A percentile compares a stretch with the other conserved stretches of the same genome.
Evolutionary conservation across 2,329 filamentous ascomycete genomes (phyloP).

Genomic region (Capronia coronata): DNA sequence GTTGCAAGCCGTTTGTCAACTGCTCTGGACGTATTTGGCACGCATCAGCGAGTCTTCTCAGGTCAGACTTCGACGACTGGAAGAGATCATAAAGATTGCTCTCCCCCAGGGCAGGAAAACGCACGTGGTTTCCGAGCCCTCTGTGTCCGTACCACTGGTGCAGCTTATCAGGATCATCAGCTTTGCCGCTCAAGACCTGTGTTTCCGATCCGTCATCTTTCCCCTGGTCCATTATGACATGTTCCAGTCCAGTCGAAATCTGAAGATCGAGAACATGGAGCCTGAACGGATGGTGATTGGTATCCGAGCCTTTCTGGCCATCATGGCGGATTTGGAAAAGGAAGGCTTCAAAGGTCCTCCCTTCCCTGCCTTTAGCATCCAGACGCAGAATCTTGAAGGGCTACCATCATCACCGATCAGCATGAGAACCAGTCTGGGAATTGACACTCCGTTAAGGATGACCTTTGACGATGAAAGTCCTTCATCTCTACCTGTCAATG

Average conservation of each 20-base stretch:
- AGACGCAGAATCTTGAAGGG: slow-evolving; percentile 33
- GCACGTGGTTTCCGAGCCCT: slow-evolving; percentile 72
- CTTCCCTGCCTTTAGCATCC: slow-evolving; percentile 62
- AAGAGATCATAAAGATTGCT: slow-evolving; percentile 80
- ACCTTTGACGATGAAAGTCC: slow-evolving; percentile 36
- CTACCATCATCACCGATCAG: slow-evolving; percentile 34
- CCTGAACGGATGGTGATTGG: slow-evolving; percentile 97
- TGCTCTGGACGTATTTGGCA: slow-evolving; percentile 93
- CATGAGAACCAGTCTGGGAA: slow-evolving; percentile 35
- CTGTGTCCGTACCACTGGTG: slow-evolving; percentile 82
- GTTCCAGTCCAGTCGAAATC: slow-evolving; percentile 68
- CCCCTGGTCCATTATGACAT: slow-evolving; percentile 87
- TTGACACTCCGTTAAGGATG: slow-evolving; percentile 27
- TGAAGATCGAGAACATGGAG: slow-evolving; percentile 86
- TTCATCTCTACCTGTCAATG: slow-evolving; percentile 47
- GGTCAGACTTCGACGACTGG: slow-evolving; percentile 67
- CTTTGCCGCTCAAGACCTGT: slow-evolving; percentile 87
- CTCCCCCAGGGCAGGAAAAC: slow-evolving; percentile 74
- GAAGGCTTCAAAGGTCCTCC: slow-evolving; percentile 70
- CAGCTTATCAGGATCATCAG: slow-evolving; percentile 93
- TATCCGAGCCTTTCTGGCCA: slow-evolving; percentile 84
- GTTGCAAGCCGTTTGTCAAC: slow-evolving; percentile 78
- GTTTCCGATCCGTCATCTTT: slow-evolving; percentile 88
- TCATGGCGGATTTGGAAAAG: slow-evolving; percentile 88
- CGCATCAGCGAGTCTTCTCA: slow-evolving; percentile 66